Base-by-base conservation (phyloP, 306 rosid species). In the Cucurbita ficifolia region DNA sequence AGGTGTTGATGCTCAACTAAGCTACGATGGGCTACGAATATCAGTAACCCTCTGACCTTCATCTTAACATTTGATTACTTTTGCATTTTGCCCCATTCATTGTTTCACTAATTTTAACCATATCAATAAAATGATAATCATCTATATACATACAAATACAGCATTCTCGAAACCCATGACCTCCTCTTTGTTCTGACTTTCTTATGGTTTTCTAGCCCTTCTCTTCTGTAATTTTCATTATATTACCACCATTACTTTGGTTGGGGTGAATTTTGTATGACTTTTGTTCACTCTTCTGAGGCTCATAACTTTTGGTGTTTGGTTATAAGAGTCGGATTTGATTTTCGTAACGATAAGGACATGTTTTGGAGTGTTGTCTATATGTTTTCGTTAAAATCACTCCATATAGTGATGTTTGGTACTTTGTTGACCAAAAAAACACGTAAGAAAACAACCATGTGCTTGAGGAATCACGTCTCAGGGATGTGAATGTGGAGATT, bases 1-100 rank as follows among this genome's bases (percentile, higher is more conserved):
- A 75, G 96, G 89, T 65, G 86, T 94, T 76, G 95, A 90, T 78
- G 90, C 80, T 45, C 95, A 94, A 73, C 85, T 90, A 79, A 94
- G 96, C 80, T 89, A 87, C 77, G 98, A 94, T 21, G 98, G 96
- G 29, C 92, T 94, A 77, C 90, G 91, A 16, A 56, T 90, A 52
- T 84, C 97, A 57, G 50, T 87, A 80, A 79, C 49, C 54, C 83
- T 90, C 70, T 90, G 86, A 73, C 65, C 39, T 21, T 45, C 14
- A 38, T 69, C 12, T 24, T 45, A 43, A 18, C 33, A 21, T 72
- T 71, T 76, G 76, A 16, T 17, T 54, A 13, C 67, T 13, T 29
- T 40, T 36, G 53, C 54, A 46, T 5, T 49, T 49, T 49, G 14
- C 53, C 18, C 53, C 18, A 49, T 49, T 59, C 16, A 56, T n/a